These are phyloP conservation scores for Pichia sp. DNA, from an alignment of 1,139 yeast species.

Conservation along the genomic window DNA sequence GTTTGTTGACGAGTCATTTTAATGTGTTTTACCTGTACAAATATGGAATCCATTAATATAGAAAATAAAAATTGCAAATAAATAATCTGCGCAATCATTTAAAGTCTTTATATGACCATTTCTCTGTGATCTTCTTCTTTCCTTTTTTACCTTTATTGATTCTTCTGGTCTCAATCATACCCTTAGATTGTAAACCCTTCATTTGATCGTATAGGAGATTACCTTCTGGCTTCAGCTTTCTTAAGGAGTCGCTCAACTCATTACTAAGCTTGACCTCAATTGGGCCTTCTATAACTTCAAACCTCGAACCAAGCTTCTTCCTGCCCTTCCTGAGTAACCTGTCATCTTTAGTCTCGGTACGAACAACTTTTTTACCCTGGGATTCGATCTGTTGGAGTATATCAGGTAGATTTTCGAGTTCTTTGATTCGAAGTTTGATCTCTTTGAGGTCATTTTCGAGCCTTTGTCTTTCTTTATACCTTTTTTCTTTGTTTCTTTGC, in stretches of 20 bases:
- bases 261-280: conserved; percentile 85
- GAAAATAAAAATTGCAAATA: neutral
- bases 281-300: conserved; percentile 56
- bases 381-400: conserved; percentile 39
- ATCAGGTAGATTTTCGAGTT: conserved; percentile 54
- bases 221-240: conserved; percentile 88
- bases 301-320: conserved; percentile 44
- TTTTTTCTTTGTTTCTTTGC: conserved; percentile 67
- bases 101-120: conserved; percentile 89
- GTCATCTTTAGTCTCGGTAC: conserved; percentile 26
- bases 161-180: conserved; percentile 80
- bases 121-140: conserved; percentile 73
- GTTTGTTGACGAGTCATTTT: conserved; percentile 22
- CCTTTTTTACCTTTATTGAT: conserved; percentile 62
- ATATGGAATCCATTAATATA: neutral
- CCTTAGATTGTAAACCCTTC: conserved; percentile 75
- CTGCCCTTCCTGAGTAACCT: conserved; percentile 28
- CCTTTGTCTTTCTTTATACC: conserved; percentile 56
- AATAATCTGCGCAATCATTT: conserved; percentile 37
- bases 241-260: conserved; percentile 79
- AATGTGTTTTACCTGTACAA: neutral
- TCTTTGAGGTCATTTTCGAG: conserved; percentile 56
- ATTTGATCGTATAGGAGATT: conserved; percentile 78
- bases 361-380: conserved; percentile 15
- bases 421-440: conserved; percentile 51